Base-by-base conservation (phyloP, 176 grass and related monocot species). In the Alloteropsis semialata region DNA sequence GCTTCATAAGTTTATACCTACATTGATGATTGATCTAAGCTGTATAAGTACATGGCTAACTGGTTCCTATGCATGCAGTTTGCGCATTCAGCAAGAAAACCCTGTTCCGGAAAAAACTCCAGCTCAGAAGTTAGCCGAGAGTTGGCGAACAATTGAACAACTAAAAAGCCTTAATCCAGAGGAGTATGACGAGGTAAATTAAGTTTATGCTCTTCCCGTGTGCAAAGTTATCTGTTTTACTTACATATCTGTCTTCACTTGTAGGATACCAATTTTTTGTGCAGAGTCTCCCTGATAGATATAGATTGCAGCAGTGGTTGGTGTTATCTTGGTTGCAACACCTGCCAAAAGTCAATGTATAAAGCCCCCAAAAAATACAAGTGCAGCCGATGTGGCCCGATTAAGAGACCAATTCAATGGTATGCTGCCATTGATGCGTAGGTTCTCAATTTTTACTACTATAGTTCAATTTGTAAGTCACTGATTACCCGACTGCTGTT, bases 131-230 rank as follows among this genome's bases (percentile, higher is more conserved):
- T 75, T 75, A 75, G 73, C 50, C 0, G 50, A 55, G 73, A 75
- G 73, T 57, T 75, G 73, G 73, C 73, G 50, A 75, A 75, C 73
- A 39, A 3, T 75, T 57, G 73, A 75, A 75, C 51, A 75, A 33
- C 10, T 75, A 75, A 75, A 76, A 75, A 37, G 21, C 33, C 33
- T 75, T 2, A 7, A 57, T 57, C 32, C 73, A 57, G 53, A 57
- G 51, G 70, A 73, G 10, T 75, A 75, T 1, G 73, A 75, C 0
- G 33, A 57, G 73, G 73, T 75, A 39, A 57, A 75, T 75, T 75
- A 57, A 41, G 33, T 27, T 24, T 5, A 18, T 75, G 22, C 33
- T 27, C 11, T 39, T 75, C 21, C 8, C 2, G 22, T 57, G 44
- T 75, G 72, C 72, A 57, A 57, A 39, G 51, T 39, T 38, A 56